Evolutionary conservation across 2,329 filamentous ascomycete species (phyloP).

Genomic region (Leptographium radiaticola): DNA sequence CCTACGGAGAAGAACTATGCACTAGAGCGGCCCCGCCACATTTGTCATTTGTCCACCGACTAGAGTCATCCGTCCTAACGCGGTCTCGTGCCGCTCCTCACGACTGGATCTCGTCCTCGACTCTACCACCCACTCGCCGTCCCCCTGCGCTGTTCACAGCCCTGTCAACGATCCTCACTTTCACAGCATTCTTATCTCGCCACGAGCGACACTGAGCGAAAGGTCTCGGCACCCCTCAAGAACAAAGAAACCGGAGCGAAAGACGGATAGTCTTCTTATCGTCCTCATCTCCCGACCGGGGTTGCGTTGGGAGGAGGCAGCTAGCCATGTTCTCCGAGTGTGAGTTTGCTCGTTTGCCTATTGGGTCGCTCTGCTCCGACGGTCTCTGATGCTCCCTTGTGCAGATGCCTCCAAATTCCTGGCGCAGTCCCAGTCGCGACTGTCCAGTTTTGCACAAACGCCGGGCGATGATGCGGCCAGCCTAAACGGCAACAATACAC

Average conservation of each 20-base stretch:
- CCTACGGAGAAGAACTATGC: not conserved
- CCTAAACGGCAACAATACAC: slow-evolving; percentile 22
- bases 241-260: not conserved
- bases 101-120: not conserved
- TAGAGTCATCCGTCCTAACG: not conserved
- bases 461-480: slow-evolving; percentile 28
- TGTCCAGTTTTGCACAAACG: slow-evolving; percentile 56
- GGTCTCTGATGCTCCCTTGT: not conserved
- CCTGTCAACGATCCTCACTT: not conserved
- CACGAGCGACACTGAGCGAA: not conserved
- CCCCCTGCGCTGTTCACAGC: not conserved
- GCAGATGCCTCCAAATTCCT: slow-evolving; percentile 93
- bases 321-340: slow-evolving; percentile 79
- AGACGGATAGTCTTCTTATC: not conserved
- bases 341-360: slow-evolving; percentile 32
- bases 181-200: not conserved
- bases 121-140: not conserved
- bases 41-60: slow-evolving; percentile 2
- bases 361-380: not conserved
- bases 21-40: slow-evolving; percentile 1
- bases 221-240: not conserved
- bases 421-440: slow-evolving; percentile 85
- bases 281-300: slow-evolving; percentile 4
- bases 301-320: slow-evolving; percentile 8
- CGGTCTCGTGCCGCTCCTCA: slow-evolving; percentile 1